Base-by-base conservation (phyloP, 73 alveolate species). In the Paramecium caudatum region DNA sequence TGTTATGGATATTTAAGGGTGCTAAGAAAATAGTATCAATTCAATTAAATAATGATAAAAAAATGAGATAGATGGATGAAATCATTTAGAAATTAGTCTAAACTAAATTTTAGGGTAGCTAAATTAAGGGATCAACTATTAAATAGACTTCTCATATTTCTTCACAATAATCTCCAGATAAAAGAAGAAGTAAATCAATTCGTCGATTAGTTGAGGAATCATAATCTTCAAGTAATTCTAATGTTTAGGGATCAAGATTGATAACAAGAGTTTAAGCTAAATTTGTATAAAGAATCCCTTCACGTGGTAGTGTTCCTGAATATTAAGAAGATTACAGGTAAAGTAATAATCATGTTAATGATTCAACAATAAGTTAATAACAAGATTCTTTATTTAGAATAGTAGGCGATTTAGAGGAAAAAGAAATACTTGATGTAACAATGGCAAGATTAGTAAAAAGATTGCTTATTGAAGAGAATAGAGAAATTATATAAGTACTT, bases 151-250 rank as follows among this genome's bases (percentile, higher is more conserved):
- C 84, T 32, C 34, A 68, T 17, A 10, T 34, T 9, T 32, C 83
- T 30, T 74, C 88, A 43, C 55, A 30, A 74, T 3, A 74, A 43
- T 21, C 47, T 12, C 83, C 25, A 21, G 47, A 37, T 7, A 37
- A 37, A 10, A 74, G 47, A 43, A 36, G 88, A 45, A 74, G 70
- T 5, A 74, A 74, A 45, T 74, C 88, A 2, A 74, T 74, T 39
- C 36, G 65, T 21, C 36, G 65, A 17, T 39, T 74, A 23, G 88
- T 74, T 74, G 88, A 74, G 32, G 88, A 74, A 43, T 19, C 88
- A 3, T 39, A 39, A 43, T 34, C 19, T 17, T 43, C 49, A 0
- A 45, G 4, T 4, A 55, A 21, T 55, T 49, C 13, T 4, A 19
- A 16, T 30, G 7, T 4, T 10, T 27, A 63, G 12, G 17, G 17